Evolutionary conservation across 257 asterid genomes (phyloP).

Genomic region (Verbena officinalis): DNA sequence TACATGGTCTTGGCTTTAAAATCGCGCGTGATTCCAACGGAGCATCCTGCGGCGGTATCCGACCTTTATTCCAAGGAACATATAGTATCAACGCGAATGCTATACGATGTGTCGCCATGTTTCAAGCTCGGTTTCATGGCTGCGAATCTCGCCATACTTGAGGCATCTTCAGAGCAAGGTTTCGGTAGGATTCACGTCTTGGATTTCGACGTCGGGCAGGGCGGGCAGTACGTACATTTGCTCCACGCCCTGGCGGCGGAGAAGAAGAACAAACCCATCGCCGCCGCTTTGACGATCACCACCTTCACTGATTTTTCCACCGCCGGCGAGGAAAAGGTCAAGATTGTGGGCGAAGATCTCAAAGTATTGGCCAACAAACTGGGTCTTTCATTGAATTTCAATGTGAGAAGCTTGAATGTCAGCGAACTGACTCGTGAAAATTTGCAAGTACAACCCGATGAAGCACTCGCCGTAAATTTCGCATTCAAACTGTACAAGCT

Average conservation of each 20-base stretch:
- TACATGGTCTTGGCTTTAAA: slow-evolving; percentile 43
- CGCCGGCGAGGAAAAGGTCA: slow-evolving; percentile 45
- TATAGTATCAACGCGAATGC: slow-evolving; percentile 41
- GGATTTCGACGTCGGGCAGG: slow-evolving; percentile 81
- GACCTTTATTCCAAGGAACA: slow-evolving; percentile 53
- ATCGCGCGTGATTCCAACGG: slow-evolving; percentile 56
- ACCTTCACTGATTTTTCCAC: slow-evolving; percentile 41
- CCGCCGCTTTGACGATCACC: slow-evolving; percentile 56
- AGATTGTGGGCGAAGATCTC: slow-evolving; percentile 40
- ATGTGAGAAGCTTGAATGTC: slow-evolving; percentile 25
- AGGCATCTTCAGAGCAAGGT: slow-evolving; percentile 50
- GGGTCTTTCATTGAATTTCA: slow-evolving; percentile 51
- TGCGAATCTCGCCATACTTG: slow-evolving; percentile 74
- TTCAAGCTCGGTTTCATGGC: slow-evolving; percentile 94
- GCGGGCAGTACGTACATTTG: slow-evolving; percentile 78
- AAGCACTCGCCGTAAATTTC: slow-evolving; percentile 70
- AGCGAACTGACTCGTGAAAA: slow-evolving; percentile 46
- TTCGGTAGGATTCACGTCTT: slow-evolving; percentile 59
- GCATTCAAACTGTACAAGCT: slow-evolving; percentile 64
- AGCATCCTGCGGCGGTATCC: slow-evolving; percentile 43
- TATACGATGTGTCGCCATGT: slow-evolving; percentile 72
- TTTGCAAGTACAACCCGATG: slow-evolving; percentile 47
- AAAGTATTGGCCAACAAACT: slow-evolving; percentile 43
- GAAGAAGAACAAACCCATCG: slow-evolving; percentile 25
- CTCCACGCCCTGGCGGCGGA: slow-evolving; percentile 74